Evolutionary conservation across 225 moss, liverwort and hornwort species (phyloP).

Genomic region (Anthoceros angustus): DNA sequence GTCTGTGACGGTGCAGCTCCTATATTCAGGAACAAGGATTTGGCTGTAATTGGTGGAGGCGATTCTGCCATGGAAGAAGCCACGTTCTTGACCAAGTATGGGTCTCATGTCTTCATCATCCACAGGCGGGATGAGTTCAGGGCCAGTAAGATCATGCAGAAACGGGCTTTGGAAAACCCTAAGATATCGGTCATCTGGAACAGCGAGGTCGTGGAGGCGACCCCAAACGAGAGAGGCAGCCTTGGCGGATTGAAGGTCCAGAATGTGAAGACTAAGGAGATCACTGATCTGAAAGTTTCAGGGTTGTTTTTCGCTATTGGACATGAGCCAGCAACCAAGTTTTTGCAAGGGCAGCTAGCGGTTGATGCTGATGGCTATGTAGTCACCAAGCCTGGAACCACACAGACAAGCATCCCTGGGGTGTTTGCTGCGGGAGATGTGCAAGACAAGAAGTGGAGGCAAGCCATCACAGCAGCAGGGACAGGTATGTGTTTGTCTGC

Average conservation of each 20-base stretch:
- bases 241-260: constrained; percentile 52
- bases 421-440: constrained; percentile 94
- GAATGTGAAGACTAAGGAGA: constrained; percentile 38
- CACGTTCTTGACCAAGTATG: constrained; percentile 81
- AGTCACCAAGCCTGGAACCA: constrained; percentile 63
- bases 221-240: constrained; percentile 41
- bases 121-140: constrained; percentile 70
- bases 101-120: constrained; percentile 64
- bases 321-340: constrained; percentile 86
- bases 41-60: constrained; percentile 89
- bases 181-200: constrained; percentile 81
- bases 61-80: constrained; percentile 99
- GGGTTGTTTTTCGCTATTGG: constrained; percentile 94
- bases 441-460: constrained; percentile 88
- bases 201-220: constrained; percentile 58
- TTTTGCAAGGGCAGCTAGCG: constrained; percentile 54
- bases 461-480: constrained; percentile 90
- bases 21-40: constrained; percentile 66
- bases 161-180: constrained; percentile 48
- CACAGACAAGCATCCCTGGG: constrained; percentile 65
- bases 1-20: constrained; percentile 97
- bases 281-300: constrained; percentile 27
- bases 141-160: constrained; percentile 97
- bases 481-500: constrained; percentile 15
- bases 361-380: constrained; percentile 74